These are phyloP conservation scores for Elsinoe perseae DNA, from an alignment of 2,329 filamentous ascomycete species.

Conservation along the genomic window DNA sequence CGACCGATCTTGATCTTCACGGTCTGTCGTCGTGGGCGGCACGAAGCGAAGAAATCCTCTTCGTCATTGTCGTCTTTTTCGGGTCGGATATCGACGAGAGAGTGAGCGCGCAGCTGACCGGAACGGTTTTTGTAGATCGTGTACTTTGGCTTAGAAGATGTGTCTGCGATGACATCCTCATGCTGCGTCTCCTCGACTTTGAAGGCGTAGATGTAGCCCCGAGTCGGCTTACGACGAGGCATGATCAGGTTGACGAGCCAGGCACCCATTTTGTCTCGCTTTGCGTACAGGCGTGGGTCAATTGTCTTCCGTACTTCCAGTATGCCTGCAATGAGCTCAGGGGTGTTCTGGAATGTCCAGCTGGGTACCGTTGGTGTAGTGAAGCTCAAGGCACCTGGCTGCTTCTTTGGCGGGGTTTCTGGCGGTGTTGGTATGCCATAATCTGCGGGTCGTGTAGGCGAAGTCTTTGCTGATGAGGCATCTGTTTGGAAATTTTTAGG, in stretches of 20 bases:
- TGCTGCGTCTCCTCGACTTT: not conserved
- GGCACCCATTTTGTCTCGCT: conserved; percentile 58
- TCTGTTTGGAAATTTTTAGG: no score
- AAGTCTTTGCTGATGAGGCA: not conserved
- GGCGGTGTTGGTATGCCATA: not conserved
- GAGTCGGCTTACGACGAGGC: conserved; percentile 53
- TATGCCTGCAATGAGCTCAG: not conserved
- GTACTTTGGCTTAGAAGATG: not conserved
- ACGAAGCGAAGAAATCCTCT: not conserved
- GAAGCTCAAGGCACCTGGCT: no score
- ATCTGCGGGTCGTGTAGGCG: not conserved
- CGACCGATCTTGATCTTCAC: conserved; percentile 57
- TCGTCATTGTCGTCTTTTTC: not conserved
- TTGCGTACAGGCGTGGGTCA: conserved; percentile 57
- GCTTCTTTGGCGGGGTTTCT: not conserved
- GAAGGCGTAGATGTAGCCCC: conserved; percentile 97
- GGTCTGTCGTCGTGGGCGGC: not conserved
- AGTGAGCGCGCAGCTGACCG: conserved; percentile 22
- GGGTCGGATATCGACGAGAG: not conserved
- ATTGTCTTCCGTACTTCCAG: conserved; percentile 39
- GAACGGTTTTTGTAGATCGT: not conserved
- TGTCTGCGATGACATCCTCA: not conserved
- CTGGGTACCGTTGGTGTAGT: no score
- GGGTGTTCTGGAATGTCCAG: not conserved
- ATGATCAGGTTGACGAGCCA: conserved; percentile 73